These are phyloP conservation scores for Aureoboletus auriporus DNA, from an alignment of 768 basidiomycete genomes.

Conservation along the genomic window DNA sequence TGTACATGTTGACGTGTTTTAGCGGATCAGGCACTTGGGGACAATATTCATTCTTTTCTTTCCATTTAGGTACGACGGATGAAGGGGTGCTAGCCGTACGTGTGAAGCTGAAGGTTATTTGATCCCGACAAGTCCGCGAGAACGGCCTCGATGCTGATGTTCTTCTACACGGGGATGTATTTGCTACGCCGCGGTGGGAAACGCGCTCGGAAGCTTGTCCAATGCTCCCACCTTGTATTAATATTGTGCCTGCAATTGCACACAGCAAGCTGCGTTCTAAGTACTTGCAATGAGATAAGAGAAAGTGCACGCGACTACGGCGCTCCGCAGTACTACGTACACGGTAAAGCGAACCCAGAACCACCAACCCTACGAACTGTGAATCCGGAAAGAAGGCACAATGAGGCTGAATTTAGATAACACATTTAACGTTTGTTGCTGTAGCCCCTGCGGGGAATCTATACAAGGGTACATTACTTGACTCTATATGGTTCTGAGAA, in stretches of 20 bases:
- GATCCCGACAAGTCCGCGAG: conserved; percentile 11
- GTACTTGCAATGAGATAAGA: no score
- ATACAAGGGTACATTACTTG: background rate
- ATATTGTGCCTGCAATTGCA: background rate
- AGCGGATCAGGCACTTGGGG: conserved; percentile 12
- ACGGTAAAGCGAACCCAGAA: background rate
- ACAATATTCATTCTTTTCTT: conserved; percentile 13
- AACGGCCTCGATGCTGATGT: background rate
- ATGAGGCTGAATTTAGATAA: no score
- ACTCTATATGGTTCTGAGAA: background rate
- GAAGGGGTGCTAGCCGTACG: no score
- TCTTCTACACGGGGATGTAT: no score
- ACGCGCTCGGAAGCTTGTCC: background rate
- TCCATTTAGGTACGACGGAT: no score
- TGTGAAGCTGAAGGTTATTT: no score
- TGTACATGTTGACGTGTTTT: conserved; percentile 11
- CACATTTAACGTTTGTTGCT: no score
- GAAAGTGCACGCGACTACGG: no score
- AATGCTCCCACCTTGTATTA: background rate
- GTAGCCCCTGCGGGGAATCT: background rate
- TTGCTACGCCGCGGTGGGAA: background rate
- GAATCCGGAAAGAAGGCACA: no score
- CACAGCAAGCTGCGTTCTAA: no score
- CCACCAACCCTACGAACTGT: background rate
- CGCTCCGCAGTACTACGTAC: no score